Percentiles rank a stretch among this genome's conserved stretches.
Conservation (phyloP, 148 eudicot genomes). For the Suaeda aralocaspica region DNA sequence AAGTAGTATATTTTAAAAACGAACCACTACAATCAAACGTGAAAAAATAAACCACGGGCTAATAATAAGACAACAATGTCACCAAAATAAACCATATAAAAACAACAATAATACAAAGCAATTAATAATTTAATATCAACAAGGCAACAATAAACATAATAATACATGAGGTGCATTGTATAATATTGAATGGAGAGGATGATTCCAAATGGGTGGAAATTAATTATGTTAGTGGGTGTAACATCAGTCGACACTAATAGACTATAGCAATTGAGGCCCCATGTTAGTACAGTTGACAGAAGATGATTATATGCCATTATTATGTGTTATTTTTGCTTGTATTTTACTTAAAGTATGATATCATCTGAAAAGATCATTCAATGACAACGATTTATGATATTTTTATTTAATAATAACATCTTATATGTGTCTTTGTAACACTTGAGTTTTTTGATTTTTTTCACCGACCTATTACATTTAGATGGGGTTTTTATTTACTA, state of each 20-base stretch:
- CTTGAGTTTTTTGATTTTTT: neutral
- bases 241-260: conserved; percentile 21
- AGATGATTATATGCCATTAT: neutral
- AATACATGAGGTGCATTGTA: neutral
- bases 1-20: no score
- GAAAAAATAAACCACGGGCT: no score
- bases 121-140: no score
- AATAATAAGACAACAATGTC: no score
- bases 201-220: conserved; percentile 11
- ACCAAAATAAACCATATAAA: no score
- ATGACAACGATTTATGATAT: neutral
- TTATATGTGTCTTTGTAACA: no score
- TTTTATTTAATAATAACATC: no score
- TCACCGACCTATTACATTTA: neutral
- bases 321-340: conserved; percentile 8
- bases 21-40: no score
- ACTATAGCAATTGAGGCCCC: neutral
- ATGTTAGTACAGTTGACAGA: conserved; percentile 8
- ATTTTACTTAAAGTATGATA: neutral
- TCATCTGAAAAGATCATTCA: neutral
- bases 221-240: conserved; percentile 8
- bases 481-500: neutral
- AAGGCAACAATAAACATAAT: no score
- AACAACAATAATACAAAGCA: no score
- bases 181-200: conserved; percentile 6